A percentile compares a stretch with the other conserved stretches of the same genome.
phyloP scores from a whole-genome alignment of 2,329 filamentous ascomycete genomes.

The Colletotrichum echinochloae region DNA sequence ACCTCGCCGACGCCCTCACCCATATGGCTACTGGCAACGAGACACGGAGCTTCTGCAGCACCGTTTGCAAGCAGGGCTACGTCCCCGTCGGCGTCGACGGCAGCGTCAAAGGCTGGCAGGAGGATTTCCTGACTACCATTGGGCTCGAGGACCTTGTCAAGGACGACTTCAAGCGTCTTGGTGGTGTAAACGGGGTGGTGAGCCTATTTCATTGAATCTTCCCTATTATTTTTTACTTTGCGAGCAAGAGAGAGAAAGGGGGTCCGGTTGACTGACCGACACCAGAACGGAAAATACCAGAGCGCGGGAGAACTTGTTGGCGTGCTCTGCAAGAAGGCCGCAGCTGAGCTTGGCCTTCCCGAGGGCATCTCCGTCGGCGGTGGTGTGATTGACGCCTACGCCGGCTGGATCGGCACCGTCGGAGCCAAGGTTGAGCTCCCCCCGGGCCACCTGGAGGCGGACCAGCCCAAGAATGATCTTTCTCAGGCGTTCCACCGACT shows the following conservation, averaged over 20 bases:
- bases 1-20: constrained; percentile 91
- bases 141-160: constrained; percentile 86
- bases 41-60: constrained; percentile 92
- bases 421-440: constrained; percentile 82
- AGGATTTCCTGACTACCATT: constrained; percentile 89
- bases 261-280: constrained; percentile 42
- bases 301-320: constrained; percentile 94
- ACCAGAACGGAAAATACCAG: constrained; percentile 88
- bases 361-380: constrained; percentile 92
- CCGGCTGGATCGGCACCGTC: constrained; percentile 99
- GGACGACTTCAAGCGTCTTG: constrained; percentile 92
- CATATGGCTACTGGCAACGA: constrained; percentile 94
- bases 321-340: constrained; percentile 84
- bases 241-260: not conserved
- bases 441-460: constrained; percentile 74
- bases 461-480: constrained; percentile 83
- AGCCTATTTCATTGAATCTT: constrained; percentile 63
- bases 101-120: constrained; percentile 98
- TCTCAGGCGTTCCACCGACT: constrained; percentile 92
- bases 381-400: constrained; percentile 98
- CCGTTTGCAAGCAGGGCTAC: constrained; percentile 97
- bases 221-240: constrained; percentile 33
- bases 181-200: constrained; percentile 94
- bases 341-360: constrained; percentile 83
- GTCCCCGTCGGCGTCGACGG: constrained; percentile 97